Evolutionary conservation across 495 filamentous ascomycete species (phyloP), one percentile per base, ranked within the genome.

Genomic region (Neurospora tetrasperma): DNA sequence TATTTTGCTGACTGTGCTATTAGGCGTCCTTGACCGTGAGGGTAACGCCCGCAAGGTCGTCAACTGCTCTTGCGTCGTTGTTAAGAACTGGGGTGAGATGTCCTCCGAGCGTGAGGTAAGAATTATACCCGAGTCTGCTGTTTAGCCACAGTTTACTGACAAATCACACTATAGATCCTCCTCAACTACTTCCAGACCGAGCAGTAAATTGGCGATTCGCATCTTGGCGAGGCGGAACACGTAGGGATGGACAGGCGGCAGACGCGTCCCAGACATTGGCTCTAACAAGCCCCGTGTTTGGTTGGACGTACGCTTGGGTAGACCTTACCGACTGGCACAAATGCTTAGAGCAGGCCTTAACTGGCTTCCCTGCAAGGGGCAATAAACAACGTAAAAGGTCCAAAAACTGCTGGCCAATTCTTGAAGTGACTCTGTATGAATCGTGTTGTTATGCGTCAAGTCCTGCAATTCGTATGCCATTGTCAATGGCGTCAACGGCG

Each of bases 41-140:
- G 96, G 96, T 81, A 99, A 98, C 85, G 93, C 96, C 74, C 92
- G 96, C 84, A 99, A 99, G 90, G 96, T 99, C 76, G 96, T 99
- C 85, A 99, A 99, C 90, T 99, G 96, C 92, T 98, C 95, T 80
- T 98, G 96, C 88, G 96, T 98, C 79, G 96, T 98, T 71, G 96
- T 99, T 76, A 92, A 93, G 87, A 94, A 99, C 83, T 99, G 96
- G 96, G 96, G 96, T 88, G 95, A 98, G 89, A 96, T 98, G 88
- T 95, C 92, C 78, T 94, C 96, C 85, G 96, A 98, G 89, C 93
- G 96, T 79, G 54, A 66, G 54, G 54, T 66, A 66, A 66, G 54
- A 66, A 35, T 4, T 0, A 16, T 3, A 2, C 54, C 54, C 6
- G 14, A 35, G 1, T 62, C 54, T 54, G 12, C 27, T 9, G 5